Conservation (phyloP, 1,139 yeast genomes). For the Yamadazyma dushanensis region DNA sequence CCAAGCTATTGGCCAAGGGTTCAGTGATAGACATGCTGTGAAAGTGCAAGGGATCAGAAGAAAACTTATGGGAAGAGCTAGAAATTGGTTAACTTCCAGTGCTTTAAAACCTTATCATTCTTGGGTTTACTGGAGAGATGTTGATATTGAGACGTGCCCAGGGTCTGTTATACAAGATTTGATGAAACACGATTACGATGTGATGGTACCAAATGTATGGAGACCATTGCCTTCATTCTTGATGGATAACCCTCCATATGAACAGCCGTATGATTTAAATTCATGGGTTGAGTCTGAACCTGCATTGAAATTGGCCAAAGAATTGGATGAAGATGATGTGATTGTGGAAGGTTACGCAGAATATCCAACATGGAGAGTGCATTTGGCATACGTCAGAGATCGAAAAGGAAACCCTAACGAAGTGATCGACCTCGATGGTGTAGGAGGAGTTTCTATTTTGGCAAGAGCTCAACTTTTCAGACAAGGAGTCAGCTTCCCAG, state of each 20-base stretch:
- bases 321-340: constrained; percentile 77
- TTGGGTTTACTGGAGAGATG: constrained; percentile 96
- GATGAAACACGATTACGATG: constrained; percentile 73
- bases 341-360: constrained; percentile 92
- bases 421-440: constrained; percentile 76
- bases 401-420: constrained; percentile 64
- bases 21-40: constrained; percentile 85
- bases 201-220: constrained; percentile 90
- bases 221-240: constrained; percentile 77
- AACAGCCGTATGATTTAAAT: constrained; percentile 84
- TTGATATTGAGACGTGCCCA: constrained; percentile 82
- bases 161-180: constrained; percentile 75
- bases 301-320: constrained; percentile 65
- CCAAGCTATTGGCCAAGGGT: constrained; percentile 82
- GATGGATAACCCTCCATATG: constrained; percentile 79
- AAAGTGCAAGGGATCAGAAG: constrained; percentile 88
- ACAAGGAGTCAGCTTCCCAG: constrained; percentile 84
- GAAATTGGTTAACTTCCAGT: constrained; percentile 80
- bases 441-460: constrained; percentile 86
- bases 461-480: constrained; percentile 83
- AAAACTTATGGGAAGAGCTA: constrained; percentile 85
- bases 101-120: constrained; percentile 84
- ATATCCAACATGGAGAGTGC: constrained; percentile 86
- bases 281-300: constrained; percentile 84
- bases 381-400: constrained; percentile 72